Conservation (phyloP, 768 basidiomycete species). For the Tulasnella sp. region DNA sequence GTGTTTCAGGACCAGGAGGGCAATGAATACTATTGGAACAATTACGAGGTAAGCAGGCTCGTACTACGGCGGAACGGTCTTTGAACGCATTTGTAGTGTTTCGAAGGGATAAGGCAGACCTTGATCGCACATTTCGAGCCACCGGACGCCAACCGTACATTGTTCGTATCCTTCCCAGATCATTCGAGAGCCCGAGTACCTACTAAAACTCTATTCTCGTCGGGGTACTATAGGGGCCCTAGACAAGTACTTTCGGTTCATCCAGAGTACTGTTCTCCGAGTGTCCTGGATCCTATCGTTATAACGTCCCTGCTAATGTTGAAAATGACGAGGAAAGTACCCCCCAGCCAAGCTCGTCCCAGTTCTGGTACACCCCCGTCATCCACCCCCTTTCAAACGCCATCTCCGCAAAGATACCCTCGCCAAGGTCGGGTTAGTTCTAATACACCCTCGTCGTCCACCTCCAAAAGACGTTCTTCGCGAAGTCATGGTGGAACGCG, state of each 20-base stretch:
- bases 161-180: background rate
- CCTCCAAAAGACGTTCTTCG: no score
- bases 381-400: no score
- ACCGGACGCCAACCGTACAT: background rate
- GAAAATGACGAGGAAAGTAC: background rate
- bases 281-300: background rate
- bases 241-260: background rate
- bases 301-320: background rate
- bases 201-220: background rate
- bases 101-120: background rate
- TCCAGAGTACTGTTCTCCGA: background rate
- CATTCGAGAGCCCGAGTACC: background rate
- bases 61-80: background rate
- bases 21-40: no score
- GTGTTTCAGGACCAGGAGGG: no score
- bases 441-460: no score
- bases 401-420: no score
- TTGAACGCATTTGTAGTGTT: background rate
- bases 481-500: no score
- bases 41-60: no score
- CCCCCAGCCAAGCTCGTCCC: background rate
- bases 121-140: background rate
- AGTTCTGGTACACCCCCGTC: background rate
- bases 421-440: no score
- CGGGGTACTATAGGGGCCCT: background rate